Base-by-base conservation (phyloP, 164 flowering plant species). In the Vitis rotundifolia region DNA sequence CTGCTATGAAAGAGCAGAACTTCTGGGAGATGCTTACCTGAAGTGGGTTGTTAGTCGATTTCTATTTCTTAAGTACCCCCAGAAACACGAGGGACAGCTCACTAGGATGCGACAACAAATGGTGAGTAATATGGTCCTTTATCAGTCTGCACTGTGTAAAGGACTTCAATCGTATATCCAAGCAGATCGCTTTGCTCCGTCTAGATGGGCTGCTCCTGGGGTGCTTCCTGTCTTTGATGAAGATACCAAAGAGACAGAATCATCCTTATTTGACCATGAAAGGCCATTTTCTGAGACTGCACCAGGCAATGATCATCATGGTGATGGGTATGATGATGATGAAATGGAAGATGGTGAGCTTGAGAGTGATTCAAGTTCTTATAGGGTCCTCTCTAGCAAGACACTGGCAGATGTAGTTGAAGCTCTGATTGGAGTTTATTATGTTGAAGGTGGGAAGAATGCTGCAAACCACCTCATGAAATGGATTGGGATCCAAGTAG, bases 161-260 rank as follows among this genome's bases (percentile, higher is more conserved):
- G 94, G 91, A 65, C 92, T 96, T 67, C 99, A 96, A 69, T 86
- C 91, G 16, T 96, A 87, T 75, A 96, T 96, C 68, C 99, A 93
- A 82, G 98, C 98, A 55, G 99, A 96, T 84, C 89, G 99, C 64
- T 96, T 96, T 85, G 90, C 99, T 71, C 98, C 98, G 72, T 92
- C 97, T 68, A 83, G 99, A 81, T 96, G 98, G 99, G 92, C 99
- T 83, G 99, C 99, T 72, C 99, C 99, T 48, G 99, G 99, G 9
- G 99, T 96, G 60, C 88, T 84, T 16, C 99, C 99, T 47, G 97
- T 96, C 18, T 96, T 85, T 88, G 99, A 96, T 70, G 99, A 96
- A 81, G 98, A 96, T 68, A 79, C 76, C 49, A 95, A 85, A 78
- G 97, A 92, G 57, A 80, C 74, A 22, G 92, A 83, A 47, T 71